Conservation (phyloP, 2,329 filamentous ascomycete genomes). For the Penicillium thymicola region DNA sequence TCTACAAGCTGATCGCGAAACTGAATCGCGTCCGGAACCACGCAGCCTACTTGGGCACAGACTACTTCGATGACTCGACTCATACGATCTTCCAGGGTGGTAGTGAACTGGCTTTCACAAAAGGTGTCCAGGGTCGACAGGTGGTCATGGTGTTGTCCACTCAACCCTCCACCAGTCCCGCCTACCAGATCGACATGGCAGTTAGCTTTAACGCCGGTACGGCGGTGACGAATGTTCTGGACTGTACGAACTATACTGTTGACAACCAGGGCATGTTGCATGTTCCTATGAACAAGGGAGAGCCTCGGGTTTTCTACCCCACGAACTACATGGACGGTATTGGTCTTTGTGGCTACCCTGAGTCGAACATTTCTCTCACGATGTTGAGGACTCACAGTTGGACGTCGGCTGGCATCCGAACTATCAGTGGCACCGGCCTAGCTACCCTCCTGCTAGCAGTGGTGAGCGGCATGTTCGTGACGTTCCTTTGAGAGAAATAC, state of each 20-base stretch:
- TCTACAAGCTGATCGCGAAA: slow-evolving; percentile 40
- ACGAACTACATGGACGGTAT: slow-evolving; percentile 28
- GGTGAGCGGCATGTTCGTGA: neutral
- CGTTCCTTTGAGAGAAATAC: neutral
- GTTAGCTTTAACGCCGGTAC: slow-evolving; percentile 26
- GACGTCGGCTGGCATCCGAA: neutral
- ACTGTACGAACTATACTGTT: slow-evolving; percentile 28
- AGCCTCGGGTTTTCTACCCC: slow-evolving; percentile 33
- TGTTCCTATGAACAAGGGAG: slow-evolving; percentile 30
- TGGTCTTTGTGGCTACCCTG: slow-evolving; percentile 29
- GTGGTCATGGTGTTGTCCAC: slow-evolving; percentile 47
- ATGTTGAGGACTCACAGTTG: slow-evolving; percentile 1
- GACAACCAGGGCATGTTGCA: slow-evolving; percentile 23
- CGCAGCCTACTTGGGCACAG: slow-evolving; percentile 33
- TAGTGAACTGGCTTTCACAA: slow-evolving; percentile 45
- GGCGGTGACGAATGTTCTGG: slow-evolving; percentile 28
- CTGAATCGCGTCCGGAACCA: slow-evolving; percentile 46
- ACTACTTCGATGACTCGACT: slow-evolving; percentile 38
- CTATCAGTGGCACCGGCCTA: neutral
- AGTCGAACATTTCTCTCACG: slow-evolving; percentile 5
- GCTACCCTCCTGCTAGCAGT: neutral
- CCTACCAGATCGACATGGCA: slow-evolving; percentile 32
- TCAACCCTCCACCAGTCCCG: slow-evolving; percentile 32
- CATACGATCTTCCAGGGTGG: slow-evolving; percentile 19
- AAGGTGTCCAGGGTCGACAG: slow-evolving; percentile 42